Conservation (phyloP, 805 yeast species). For the Pichia scutulata region DNA sequence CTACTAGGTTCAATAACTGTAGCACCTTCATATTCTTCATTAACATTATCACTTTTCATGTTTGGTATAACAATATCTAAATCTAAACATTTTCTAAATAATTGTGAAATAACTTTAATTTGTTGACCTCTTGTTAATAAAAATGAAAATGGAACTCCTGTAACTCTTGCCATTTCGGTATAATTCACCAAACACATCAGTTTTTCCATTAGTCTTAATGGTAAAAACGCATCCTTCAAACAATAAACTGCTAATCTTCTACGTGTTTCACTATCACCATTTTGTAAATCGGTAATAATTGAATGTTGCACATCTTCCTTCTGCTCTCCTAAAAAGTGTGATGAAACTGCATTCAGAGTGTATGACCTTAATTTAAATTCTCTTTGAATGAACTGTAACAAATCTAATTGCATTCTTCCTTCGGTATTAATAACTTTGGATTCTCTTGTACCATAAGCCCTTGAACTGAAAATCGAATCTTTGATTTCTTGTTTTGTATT, state of each 20-base stretch:
- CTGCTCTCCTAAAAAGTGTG: conserved; percentile 89
- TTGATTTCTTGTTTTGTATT: conserved; percentile 67
- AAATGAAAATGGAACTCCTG: conserved; percentile 95
- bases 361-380: conserved; percentile 93
- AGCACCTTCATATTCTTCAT: conserved; percentile 98
- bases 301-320: conserved; percentile 98
- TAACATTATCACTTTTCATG: conserved; percentile 68
- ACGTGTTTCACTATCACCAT: conserved; percentile 88
- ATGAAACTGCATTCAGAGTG: conserved; percentile 90
- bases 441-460: conserved; percentile 95
- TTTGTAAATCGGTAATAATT: conserved; percentile 88
- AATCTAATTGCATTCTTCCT: conserved; percentile 92
- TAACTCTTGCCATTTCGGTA: conserved; percentile 99
- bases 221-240: conserved; percentile 90
- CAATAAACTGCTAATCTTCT: conserved; percentile 95
- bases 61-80: conserved; percentile 88
- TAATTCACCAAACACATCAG: conserved; percentile 94
- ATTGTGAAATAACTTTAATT: conserved; percentile 91
- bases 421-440: conserved; percentile 87
- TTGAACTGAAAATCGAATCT: conserved; percentile 80
- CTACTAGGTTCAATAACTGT: conserved; percentile 95
- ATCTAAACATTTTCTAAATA: conserved; percentile 85
- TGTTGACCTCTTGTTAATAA: conserved; percentile 92
- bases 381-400: conserved; percentile 86
- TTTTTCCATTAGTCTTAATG: conserved; percentile 80